Conservation (phyloP, 1,139 yeast species). For the Ogataea hybrid region DNA sequence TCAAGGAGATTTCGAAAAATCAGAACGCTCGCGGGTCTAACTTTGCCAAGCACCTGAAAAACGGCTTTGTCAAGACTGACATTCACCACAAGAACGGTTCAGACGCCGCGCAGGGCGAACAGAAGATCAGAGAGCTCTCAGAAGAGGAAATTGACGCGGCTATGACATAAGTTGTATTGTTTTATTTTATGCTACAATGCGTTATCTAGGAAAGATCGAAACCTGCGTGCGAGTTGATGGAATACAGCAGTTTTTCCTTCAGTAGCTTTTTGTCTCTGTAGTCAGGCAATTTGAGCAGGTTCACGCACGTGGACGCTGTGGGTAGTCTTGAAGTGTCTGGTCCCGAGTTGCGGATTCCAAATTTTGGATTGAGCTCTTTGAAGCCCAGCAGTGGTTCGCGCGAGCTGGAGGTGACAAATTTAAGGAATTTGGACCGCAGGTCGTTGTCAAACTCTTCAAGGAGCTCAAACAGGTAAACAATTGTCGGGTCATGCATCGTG, state of each 20-base stretch:
- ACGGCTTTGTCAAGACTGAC: constrained; percentile 19
- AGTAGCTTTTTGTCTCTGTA: constrained; percentile 61
- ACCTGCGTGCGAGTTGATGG: constrained; percentile 80
- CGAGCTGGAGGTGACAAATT: constrained; percentile 89
- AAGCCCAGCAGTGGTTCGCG: constrained; percentile 92
- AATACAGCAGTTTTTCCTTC: constrained; percentile 63
- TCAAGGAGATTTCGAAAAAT: constrained; percentile 51
- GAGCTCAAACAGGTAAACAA: constrained; percentile 72
- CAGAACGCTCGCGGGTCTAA: constrained; percentile 44
- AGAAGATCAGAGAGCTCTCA: constrained; percentile 14
- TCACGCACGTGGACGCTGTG: constrained; percentile 92
- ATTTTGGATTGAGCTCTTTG: constrained; percentile 65
- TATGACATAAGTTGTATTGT: constrained; percentile 1
- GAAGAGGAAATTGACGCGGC: constrained; percentile 8
- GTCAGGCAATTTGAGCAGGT: constrained; percentile 80
- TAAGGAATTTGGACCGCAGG: constrained; percentile 62
- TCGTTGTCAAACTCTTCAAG: constrained; percentile 62
- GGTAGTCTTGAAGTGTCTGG: constrained; percentile 59
- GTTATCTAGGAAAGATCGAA: constrained; percentile 64
- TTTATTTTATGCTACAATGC: neutral
- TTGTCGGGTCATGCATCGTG: constrained; percentile 51
- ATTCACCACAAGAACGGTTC: constrained; percentile 10
- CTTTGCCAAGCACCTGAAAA: constrained; percentile 37
- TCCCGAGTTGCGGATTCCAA: constrained; percentile 79
- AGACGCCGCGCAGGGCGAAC: constrained; percentile 5